Evolutionary conservation across 306 rosid genomes (phyloP), one percentile per base, ranked within the genome.

Genomic region (Sesbania bispinosa): DNA sequence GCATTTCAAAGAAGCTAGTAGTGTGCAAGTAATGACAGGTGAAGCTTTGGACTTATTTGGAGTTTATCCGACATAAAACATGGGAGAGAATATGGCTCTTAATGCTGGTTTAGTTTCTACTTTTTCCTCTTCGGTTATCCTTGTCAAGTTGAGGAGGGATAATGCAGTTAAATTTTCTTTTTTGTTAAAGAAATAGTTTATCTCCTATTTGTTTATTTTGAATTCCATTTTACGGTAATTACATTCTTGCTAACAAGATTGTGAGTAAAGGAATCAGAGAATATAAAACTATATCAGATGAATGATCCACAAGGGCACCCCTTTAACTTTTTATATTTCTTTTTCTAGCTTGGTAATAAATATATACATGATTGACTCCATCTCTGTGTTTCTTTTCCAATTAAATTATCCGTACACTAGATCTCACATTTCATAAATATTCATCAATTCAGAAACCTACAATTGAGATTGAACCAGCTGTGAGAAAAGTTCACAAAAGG

Each of bases 41-140:
- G 77, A 79, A 61, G 81, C 61, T 86, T 89, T 91, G 96, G 88
- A 82, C 52, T 81, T 83, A 83, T 82, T 85, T 81, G 84, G 77
- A 89, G 85, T 81, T 86, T 82, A 85, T 83, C 90, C 91, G 88
- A 91, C 97, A 91, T 72, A 64, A 86, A 82, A 91, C 92, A 89
- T 91, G 96, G 93, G 79, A 82, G 70, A 88, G 93, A 91, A 89
- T 91, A 87, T 86, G 88, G 42, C 38, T 50, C 60, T 74, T 74
- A 51, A 4, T 62, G 65, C 38, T 64, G 53, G 46, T 72, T 62
- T 55, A 53, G 64, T 81, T 86, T 72, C 47, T 72, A 62, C 72
- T 76, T 63, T 45, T 77, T 59, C 70, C 15, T 67, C 24, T 36
- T 47, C n/a, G 16, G 38, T 60, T 69, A 50, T 69, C 41, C 27